Evolutionary conservation across 441 rosid species (phyloP), one percentile per base, ranked within the genome.

Genomic region (Adansonia rubrostipa): DNA sequence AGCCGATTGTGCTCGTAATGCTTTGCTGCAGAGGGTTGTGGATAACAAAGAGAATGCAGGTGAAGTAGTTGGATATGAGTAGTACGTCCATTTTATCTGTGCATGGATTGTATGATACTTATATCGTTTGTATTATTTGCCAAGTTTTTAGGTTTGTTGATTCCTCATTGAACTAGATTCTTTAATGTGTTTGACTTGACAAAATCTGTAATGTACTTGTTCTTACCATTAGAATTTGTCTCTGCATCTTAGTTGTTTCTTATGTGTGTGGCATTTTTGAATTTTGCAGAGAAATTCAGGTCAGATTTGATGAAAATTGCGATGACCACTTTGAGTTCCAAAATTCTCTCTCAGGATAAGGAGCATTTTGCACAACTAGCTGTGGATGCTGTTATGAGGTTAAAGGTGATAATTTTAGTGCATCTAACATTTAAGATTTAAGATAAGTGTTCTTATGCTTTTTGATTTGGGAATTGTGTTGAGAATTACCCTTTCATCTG

Each of bases 331-430:
- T 66, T 96, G 84, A 92, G 98, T 64, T 96, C 98, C 80, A 96
- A 96, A 84, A 94, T 94, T 70, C 89, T 96, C 33, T 92, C 97
- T 19, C 99, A 96, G 80, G 99, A 96, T 80, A 94, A 96, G 80
- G 98, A 90, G 78, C 93, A 94, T 81, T 96, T 96, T 85, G 97
- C 88, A 50, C 91, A 90, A 86, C 82, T 93, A 68, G 98, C 97
- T 17, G 97, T 96, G 24, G 99, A 94, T 84, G 99, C 99, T 84
- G 94, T 96, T 63, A 84, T 92, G 91, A 92, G 99, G 83, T 86
- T 96, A 9, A 94, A 92, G 97, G 99, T 96, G 65, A 82, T 71
- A 3, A 24, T 5, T 17, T 5, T 3, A 54, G 19, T n/a, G 28
- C 28, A 15, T 53, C n/a, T 74, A 48, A 17, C 48, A 56, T 45